Conservation (phyloP, 2,329 filamentous ascomycete species). For the Scorias spongiosa region DNA sequence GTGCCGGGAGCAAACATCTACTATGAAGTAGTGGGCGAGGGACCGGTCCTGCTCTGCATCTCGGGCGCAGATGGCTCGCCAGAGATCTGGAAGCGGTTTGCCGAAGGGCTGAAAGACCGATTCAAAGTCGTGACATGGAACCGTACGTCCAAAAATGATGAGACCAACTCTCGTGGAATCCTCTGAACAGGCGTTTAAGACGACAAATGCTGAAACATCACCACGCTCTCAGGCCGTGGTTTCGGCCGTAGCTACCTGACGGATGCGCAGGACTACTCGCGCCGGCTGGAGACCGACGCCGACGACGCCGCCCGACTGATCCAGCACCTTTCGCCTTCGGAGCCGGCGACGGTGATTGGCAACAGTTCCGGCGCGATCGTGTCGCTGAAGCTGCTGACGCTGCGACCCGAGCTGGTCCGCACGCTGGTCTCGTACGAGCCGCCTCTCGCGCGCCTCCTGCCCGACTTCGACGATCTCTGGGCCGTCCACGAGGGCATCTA, state of each 20-base stretch:
- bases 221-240: slow-evolving; percentile 2
- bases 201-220: background rate
- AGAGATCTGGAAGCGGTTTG: slow-evolving; percentile 13
- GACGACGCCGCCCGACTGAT: slow-evolving; percentile 15
- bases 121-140: slow-evolving; percentile 19
- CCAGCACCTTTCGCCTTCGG: slow-evolving; percentile 4
- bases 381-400: slow-evolving; percentile 2
- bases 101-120: slow-evolving; percentile 9
- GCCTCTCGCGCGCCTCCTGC: slow-evolving; percentile 4
- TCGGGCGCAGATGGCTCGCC: too few relatives aligned
- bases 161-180: background rate
- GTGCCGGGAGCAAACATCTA: too few relatives aligned
- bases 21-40: too few relatives aligned
- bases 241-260: slow-evolving; percentile 8
- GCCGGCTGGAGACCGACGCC: slow-evolving; percentile 17
- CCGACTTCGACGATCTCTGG: slow-evolving; percentile 4
- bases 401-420: slow-evolving; percentile 4
- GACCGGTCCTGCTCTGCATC: too few relatives aligned
- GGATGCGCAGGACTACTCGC: slow-evolving; percentile 12
- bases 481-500: slow-evolving; percentile 1
- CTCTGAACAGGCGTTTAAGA: slow-evolving; percentile 11
- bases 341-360: slow-evolving; percentile 6
- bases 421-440: slow-evolving; percentile 7
- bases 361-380: slow-evolving; percentile 8
- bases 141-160: slow-evolving; percentile 8